Conservation (phyloP, 2,329 filamentous ascomycete species). For the Penicillium italicum region DNA sequence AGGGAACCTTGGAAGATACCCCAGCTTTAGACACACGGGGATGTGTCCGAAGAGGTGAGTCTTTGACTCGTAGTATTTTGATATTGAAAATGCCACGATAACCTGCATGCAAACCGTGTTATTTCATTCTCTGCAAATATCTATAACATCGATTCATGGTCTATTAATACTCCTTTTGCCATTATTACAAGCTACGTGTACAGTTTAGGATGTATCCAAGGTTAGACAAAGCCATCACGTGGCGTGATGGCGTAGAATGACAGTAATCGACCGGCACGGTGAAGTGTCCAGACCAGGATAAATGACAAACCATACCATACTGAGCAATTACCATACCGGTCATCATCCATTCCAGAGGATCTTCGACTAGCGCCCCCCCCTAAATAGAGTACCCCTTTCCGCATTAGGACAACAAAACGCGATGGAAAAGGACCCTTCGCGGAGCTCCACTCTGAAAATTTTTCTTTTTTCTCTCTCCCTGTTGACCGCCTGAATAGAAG, state of each 20-base stretch:
- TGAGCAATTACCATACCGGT: neutral
- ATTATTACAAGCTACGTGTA: neutral
- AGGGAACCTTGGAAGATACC: constrained; percentile 4
- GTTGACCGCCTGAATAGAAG: neutral
- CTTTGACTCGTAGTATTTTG: neutral
- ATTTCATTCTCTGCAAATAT: neutral
- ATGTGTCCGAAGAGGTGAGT: constrained; percentile 11
- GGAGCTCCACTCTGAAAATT: constrained; percentile 16
- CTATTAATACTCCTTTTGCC: neutral
- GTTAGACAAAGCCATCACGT: constrained; percentile 2
- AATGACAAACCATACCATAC: constrained; percentile 8
- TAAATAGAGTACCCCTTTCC: constrained; percentile 13
- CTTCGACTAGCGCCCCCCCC: constrained; percentile 11
- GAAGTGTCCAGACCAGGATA: neutral
- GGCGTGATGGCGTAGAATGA: constrained; percentile 5
- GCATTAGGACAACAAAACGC: constrained; percentile 21
- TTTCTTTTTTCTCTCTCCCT: constrained; percentile 8
- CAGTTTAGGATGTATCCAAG: neutral
- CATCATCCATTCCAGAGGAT: constrained; percentile 9
- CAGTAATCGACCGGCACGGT: neutral
- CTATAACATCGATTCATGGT: neutral
- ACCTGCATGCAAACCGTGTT: neutral
- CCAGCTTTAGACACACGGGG: constrained; percentile 12
- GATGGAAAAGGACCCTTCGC: constrained; percentile 16
- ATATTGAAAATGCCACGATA: neutral